Percentiles rank a stretch among this genome's conserved stretches.
phyloP scores from a whole-genome alignment of 345 rosid species.

The Heritiera littoralis region DNA sequence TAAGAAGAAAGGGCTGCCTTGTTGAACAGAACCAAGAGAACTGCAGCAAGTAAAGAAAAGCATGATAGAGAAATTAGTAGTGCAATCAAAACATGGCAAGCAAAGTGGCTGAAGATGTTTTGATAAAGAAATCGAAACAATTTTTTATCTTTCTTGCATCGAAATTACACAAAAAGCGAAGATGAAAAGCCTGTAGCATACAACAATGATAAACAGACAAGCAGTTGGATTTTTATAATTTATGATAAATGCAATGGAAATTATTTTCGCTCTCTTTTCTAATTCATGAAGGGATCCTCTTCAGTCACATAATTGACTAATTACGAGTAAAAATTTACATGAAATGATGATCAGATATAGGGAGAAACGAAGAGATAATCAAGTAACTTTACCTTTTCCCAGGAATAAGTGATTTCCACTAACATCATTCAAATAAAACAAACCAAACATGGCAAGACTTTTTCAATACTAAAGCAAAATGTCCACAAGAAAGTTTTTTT shows the following conservation, averaged over 20 bases:
- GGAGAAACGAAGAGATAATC: not conserved
- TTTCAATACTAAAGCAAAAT: not conserved
- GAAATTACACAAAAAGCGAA: not conserved
- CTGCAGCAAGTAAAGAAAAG: constrained; percentile 40
- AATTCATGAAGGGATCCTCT: not conserved
- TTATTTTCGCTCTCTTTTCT: not conserved
- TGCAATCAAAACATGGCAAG: not conserved
- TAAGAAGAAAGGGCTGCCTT: constrained; percentile 76
- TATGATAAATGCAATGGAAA: not conserved
- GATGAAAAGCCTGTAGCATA: not conserved
- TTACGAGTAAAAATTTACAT: not conserved
- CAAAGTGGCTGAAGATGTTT: not conserved
- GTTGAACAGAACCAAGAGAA: constrained; percentile 71
- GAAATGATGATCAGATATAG: not conserved
- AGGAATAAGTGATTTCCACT: not conserved
- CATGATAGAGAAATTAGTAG: constrained; percentile 1
- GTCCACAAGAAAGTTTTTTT: not conserved
- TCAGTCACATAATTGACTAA: not conserved
- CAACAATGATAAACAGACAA: not conserved
- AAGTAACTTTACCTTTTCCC: not conserved
- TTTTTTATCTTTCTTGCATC: not conserved
- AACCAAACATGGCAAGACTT: not conserved
- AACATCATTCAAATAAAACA: not conserved
- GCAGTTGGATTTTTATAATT: not conserved
- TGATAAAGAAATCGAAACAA: constrained; percentile 3